Evolutionary conservation across 2,329 filamentous ascomycete genomes (phyloP), one percentile per base, ranked within the genome.

Genomic region (Claviceps maximensis): DNA sequence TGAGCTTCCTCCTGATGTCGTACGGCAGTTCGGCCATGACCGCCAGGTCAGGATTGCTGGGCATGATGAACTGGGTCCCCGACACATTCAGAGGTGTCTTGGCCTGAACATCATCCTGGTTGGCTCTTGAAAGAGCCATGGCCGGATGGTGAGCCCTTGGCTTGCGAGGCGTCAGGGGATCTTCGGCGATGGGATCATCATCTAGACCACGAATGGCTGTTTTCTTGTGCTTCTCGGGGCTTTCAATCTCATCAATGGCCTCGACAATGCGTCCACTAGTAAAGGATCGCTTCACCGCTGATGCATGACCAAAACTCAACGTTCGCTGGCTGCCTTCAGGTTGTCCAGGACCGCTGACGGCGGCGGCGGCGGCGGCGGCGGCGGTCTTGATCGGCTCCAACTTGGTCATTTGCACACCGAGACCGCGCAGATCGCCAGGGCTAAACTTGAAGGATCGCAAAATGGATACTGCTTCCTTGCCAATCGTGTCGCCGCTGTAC

Each of bases 371-470:
- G 36, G 13, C 40, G 19, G 10, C 17, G 13, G 29, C 4, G 2
- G 74, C 71, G 17, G 69, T 63, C 62, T 87, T 95, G 61, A 93
- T 71, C 0, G 86, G 82, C 60, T 96, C 89, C 4, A 98, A 76
- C 66, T 89, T 96, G 15, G 89, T 93, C 82, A 97, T 86, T 64
- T 96, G 91, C 1, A 97, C 79, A 0, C 93, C 93, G 10, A 98
- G 74, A 0, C 93, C 93, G 62, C 93, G 80, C n/a, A 98, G 75
- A 64, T 98, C 93, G 10, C 91, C 93, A 0, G 93, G 89, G 2
- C 86, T 87, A 61, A 97, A 89, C 25, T 79, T 84, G 65, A 87
- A 91, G 2, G 85, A 83, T 52, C 86, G 83, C 52, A 98, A 70
- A 50, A 96, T 86, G 0, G 84, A 83, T n/a, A 95, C 74, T 0